Evolutionary conservation across 2,329 filamentous ascomycete genomes (phyloP), one percentile per base, ranked within the genome.

Genomic region (Colletotrichum trifolii): DNA sequence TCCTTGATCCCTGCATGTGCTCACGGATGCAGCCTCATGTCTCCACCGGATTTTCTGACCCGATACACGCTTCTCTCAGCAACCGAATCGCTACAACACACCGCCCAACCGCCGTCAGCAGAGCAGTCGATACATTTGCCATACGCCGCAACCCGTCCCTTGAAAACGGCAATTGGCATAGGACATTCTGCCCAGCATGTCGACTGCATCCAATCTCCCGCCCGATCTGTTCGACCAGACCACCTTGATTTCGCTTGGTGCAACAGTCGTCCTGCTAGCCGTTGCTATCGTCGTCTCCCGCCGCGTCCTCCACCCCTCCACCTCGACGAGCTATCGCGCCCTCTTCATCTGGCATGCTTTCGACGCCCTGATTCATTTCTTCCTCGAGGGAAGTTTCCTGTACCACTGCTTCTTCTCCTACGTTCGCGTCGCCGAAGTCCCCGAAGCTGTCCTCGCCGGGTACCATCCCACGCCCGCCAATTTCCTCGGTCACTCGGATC

Each of bases 301-400:
- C 36, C 71, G 68, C 53, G 78, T 79, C 25, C 79, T 87, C 25
- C 75, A 89, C 4, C 74, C 79, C 15, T 73, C 81, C 1, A 82
- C 88, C 10, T 78, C 85, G 1, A 75, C 80, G 42, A 86, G 88
- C 55, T 83, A 85, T 60, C 93, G 94, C 67, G 81, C 92, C 74
- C 89, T 97, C 69, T 97, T 97, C 84, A 87, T 96, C 79, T 97
- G 95, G 95, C 94, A 97, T 81, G 86, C 92, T 42, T 96, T 97
- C 80, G 94, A 97, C 77, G 93, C 93, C 38, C 85, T 97, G 47
- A 95, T 94, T 73, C 96, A 99, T 81, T 88, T 96, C 78, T 83
- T 93, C 76, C 91, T 98, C 75, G 95, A 98, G 81, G 94, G 93
- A 58, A 91, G 89, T 73, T 98, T 93, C 78, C 88, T 97, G 33